Percentiles rank a stretch among this genome's conserved stretches.
phyloP scores from a whole-genome alignment of 2,329 filamentous ascomycete genomes.

The Fusarium floridanum region DNA sequence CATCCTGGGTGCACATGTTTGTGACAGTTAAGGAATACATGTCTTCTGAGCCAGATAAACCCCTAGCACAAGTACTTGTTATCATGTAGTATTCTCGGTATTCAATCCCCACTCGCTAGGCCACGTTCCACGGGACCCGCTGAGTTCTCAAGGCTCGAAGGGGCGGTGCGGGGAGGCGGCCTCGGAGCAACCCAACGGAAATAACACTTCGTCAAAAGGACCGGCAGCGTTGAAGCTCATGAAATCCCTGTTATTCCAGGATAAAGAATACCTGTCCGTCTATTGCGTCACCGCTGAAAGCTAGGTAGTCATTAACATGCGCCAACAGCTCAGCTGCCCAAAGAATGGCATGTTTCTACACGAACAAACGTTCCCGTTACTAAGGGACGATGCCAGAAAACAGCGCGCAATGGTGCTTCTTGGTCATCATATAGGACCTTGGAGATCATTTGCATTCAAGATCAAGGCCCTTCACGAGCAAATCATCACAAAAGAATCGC shows the following conservation, averaged over 20 bases:
- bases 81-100: not conserved
- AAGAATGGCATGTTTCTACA: not conserved
- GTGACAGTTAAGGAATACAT: not conserved
- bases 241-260: not conserved
- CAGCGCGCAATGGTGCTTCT: too few species aligned
- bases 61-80: not conserved
- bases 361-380: not conserved
- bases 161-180: too few species aligned
- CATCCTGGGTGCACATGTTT: fast-evolving
- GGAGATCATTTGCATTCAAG: too few species aligned
- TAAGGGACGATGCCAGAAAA: too few species aligned
- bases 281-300: not conserved
- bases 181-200: too few species aligned
- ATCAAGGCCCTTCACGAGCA: too few species aligned
- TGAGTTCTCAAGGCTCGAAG: not conserved
- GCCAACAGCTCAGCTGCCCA: not conserved
- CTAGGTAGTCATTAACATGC: not conserved
- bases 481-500: too few species aligned
- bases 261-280: not conserved
- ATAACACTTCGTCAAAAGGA: too few species aligned
- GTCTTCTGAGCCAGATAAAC: fast-evolving
- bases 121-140: not conserved
- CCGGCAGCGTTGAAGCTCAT: not conserved
- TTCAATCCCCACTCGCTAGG: not conserved
- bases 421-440: too few species aligned